These are phyloP conservation scores for Penicillium concentricum DNA, from an alignment of 2,329 filamentous ascomycete species.

Conservation along the genomic window DNA sequence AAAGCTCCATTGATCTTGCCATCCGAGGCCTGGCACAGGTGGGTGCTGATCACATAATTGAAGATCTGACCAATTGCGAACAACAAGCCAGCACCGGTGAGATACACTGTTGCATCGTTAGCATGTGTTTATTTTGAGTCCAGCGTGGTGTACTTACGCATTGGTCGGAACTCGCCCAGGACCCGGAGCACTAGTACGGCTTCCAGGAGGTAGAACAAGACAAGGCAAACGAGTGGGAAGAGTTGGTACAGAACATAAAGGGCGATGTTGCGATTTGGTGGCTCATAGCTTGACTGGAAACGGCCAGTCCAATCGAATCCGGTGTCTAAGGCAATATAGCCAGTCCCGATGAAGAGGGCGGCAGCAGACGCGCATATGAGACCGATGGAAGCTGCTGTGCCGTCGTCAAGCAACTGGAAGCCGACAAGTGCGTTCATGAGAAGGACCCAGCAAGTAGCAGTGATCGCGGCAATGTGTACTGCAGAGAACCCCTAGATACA, in stretches of 20 bases:
- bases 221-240: slow-evolving; percentile 82
- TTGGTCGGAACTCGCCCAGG: slow-evolving; percentile 84
- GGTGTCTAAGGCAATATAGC: slow-evolving; percentile 93
- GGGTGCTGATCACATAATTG: slow-evolving; percentile 87
- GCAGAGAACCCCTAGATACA: slow-evolving; percentile 72
- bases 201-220: slow-evolving; percentile 82
- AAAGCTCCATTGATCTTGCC: slow-evolving; percentile 90
- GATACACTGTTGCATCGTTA: slow-evolving; percentile 59
- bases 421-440: slow-evolving; percentile 90
- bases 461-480: slow-evolving; percentile 85
- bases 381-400: slow-evolving; percentile 77
- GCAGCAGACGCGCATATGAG: slow-evolving; percentile 70
- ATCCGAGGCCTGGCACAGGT: slow-evolving; percentile 79
- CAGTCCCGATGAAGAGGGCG: slow-evolving; percentile 80
- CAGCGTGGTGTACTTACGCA: slow-evolving; percentile 57
- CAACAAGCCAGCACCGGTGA: slow-evolving; percentile 69
- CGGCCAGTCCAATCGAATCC: slow-evolving; percentile 80
- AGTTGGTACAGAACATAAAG: slow-evolving; percentile 95
- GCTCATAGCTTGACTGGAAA: slow-evolving; percentile 62
- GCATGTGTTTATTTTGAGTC: background rate
- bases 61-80: slow-evolving; percentile 95
- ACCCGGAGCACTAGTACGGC: slow-evolving; percentile 78
- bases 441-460: slow-evolving; percentile 84
- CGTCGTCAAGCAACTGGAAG: slow-evolving; percentile 91
- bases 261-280: slow-evolving; percentile 69